phyloP scores from a whole-genome alignment of 148 eudicot species.

The Arctostaphylos glauca region DNA sequence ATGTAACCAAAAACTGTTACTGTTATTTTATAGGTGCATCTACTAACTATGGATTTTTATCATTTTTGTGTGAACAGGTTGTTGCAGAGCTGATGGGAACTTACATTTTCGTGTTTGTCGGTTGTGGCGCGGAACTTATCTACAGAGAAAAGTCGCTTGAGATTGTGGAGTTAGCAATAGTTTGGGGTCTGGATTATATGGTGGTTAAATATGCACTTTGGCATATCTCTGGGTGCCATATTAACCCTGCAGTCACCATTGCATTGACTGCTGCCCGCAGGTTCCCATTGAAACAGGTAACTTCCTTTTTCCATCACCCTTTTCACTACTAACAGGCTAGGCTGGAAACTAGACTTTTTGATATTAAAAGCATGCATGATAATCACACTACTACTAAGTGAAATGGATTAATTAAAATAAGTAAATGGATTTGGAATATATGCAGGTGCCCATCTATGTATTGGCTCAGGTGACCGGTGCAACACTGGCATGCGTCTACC shows the following conservation, averaged over 20 bases:
- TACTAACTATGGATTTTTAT: not conserved
- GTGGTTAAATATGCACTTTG: slow-evolving; percentile 38
- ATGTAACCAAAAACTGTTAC: not conserved
- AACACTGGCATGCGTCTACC: slow-evolving; percentile 39
- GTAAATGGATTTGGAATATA: too few relatives aligned
- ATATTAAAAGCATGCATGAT: not conserved
- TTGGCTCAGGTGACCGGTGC: slow-evolving; percentile 39
- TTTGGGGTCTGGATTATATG: slow-evolving; percentile 34
- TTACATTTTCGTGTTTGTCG: not conserved
- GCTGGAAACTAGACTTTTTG: too few relatives aligned
- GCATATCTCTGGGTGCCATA: slow-evolving; percentile 45
- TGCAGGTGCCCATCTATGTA: slow-evolving; percentile 46
- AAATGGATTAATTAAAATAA: too few relatives aligned
- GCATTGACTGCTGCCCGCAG: slow-evolving; percentile 31
- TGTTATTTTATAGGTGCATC: not conserved
- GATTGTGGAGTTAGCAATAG: slow-evolving; percentile 31
- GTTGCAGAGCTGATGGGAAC: not conserved
- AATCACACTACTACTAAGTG: not conserved
- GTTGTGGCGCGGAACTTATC: too few relatives aligned
- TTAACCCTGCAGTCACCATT: slow-evolving; percentile 49
- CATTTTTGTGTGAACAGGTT: not conserved
- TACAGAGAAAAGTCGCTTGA: too few relatives aligned
- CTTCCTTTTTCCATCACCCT: not conserved
- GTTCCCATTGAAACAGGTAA: slow-evolving; percentile 31
- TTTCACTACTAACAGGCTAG: not conserved